Percentiles rank a stretch among this genome's conserved stretches.
These are phyloP conservation scores for Botrytis fabae DNA, from an alignment of 2,329 filamentous ascomycete genomes.

Conservation along the genomic window DNA sequence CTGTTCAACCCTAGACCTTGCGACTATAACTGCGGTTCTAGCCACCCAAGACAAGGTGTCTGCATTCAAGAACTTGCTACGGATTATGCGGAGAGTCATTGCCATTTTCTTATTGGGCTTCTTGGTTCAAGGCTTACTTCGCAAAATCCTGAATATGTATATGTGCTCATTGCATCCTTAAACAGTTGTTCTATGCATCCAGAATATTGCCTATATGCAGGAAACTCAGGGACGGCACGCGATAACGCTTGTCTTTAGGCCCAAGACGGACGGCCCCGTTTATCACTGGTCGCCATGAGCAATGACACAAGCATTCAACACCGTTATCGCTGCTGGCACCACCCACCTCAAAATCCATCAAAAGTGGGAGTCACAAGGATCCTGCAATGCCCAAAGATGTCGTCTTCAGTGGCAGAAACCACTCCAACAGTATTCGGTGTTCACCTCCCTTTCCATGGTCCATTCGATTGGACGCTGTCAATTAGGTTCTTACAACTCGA, in stretches of 20 bases:
- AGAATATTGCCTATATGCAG: background rate
- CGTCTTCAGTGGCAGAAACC: background rate
- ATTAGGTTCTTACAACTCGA: background rate
- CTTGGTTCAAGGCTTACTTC: background rate
- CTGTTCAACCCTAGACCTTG: background rate
- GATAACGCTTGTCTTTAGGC: background rate
- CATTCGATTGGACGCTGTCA: background rate
- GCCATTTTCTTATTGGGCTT: background rate
- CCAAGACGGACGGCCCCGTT: background rate
- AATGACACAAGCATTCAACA: conserved; percentile 1
- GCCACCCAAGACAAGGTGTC: background rate
- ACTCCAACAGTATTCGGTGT: background rate
- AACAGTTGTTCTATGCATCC: background rate
- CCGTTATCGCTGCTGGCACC: background rate
- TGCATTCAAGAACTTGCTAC: background rate
- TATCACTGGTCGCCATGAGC: background rate
- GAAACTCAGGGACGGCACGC: background rate
- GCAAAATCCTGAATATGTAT: background rate
- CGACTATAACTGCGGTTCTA: background rate
- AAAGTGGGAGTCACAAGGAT: conserved; percentile 8
- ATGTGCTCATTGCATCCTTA: background rate
- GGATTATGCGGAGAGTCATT: background rate
- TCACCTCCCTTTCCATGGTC: background rate
- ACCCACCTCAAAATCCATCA: background rate
- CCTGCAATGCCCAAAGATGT: background rate